phyloP scores from a whole-genome alignment of 345 rosid genomes.

The Melaleuca alternifolia region DNA sequence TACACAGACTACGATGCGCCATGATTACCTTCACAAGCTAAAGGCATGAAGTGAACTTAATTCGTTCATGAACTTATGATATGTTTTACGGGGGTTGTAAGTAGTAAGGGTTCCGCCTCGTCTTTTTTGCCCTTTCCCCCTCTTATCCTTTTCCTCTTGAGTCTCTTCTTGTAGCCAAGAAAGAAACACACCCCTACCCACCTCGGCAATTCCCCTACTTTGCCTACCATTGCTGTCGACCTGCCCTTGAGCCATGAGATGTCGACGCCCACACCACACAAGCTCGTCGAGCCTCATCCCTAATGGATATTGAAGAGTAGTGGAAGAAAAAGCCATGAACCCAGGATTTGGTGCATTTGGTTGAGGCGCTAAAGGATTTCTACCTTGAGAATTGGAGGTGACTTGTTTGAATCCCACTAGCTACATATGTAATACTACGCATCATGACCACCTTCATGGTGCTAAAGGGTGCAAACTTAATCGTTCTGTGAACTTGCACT shows the following conservation, averaged over 20 bases:
- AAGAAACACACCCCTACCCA: background rate
- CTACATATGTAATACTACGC: too few relatives aligned
- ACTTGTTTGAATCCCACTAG: too few relatives aligned
- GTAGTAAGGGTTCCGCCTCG: too few relatives aligned
- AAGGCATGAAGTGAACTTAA: background rate
- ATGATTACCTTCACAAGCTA: background rate
- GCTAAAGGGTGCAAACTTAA: too few relatives aligned
- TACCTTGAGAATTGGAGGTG: too few relatives aligned
- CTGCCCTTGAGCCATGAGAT: background rate
- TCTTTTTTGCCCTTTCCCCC: background rate
- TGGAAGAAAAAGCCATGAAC: too few relatives aligned
- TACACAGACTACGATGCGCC: fast-evolving
- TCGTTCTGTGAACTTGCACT: too few relatives aligned
- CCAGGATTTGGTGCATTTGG: too few relatives aligned
- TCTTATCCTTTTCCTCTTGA: fast-evolving
- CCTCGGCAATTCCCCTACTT: too few relatives aligned
- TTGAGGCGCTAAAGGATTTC: too few relatives aligned
- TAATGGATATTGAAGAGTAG: too few relatives aligned
- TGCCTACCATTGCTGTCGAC: background rate
- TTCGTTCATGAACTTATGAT: fast-evolving
- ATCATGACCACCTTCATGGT: too few relatives aligned
- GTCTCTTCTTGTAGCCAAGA: background rate
- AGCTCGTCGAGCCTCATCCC: background rate
- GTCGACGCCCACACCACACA: background rate
- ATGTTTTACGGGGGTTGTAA: background rate